Evolutionary conservation across 257 asterid species (phyloP).

Genomic region (Petunia secreta): DNA sequence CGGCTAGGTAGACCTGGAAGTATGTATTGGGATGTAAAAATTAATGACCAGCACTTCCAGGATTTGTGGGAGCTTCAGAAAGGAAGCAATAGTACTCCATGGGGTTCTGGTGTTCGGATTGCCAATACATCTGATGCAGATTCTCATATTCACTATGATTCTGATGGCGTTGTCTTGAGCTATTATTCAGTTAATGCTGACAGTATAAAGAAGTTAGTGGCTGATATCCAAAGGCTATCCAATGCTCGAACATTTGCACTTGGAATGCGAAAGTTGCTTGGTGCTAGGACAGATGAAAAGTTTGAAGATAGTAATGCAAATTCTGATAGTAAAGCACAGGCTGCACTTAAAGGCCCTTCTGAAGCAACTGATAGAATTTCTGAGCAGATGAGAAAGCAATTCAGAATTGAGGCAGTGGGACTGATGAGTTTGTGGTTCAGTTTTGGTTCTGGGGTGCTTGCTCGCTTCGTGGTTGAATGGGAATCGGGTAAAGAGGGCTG

Average conservation of each 20-base stretch:
- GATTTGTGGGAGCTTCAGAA: slow-evolving; percentile 98
- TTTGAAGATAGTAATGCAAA: slow-evolving; percentile 55
- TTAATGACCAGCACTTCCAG: slow-evolving; percentile 78
- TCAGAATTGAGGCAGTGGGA: slow-evolving; percentile 97
- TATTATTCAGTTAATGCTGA: slow-evolving; percentile 91
- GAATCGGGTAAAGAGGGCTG: slow-evolving; percentile 96
- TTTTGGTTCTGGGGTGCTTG: slow-evolving; percentile 91
- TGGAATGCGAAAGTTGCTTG: slow-evolving; percentile 89
- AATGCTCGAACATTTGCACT: slow-evolving; percentile 89
- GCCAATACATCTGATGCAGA: slow-evolving; percentile 97
- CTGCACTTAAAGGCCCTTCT: slow-evolving; percentile 51
- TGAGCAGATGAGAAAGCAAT: slow-evolving; percentile 85
- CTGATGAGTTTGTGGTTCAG: slow-evolving; percentile 97
- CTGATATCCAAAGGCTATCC: slow-evolving; percentile 92
- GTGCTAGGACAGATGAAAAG: slow-evolving; percentile 85
- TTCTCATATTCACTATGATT: slow-evolving; percentile 91
- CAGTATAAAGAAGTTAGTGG: slow-evolving; percentile 81
- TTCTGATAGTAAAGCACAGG: slow-evolving; percentile 58
- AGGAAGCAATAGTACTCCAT: slow-evolving; percentile 75
- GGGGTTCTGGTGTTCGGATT: slow-evolving; percentile 96
- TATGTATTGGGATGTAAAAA: slow-evolving; percentile 97
- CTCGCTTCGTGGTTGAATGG: slow-evolving; percentile 99
- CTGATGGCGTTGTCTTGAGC: slow-evolving; percentile 95
- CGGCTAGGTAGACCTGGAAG: slow-evolving; percentile 99
- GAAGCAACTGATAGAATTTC: slow-evolving; percentile 73